phyloP scores from a whole-genome alignment of 2,329 filamentous ascomycete species.

The Colletotrichum liriopes region DNA sequence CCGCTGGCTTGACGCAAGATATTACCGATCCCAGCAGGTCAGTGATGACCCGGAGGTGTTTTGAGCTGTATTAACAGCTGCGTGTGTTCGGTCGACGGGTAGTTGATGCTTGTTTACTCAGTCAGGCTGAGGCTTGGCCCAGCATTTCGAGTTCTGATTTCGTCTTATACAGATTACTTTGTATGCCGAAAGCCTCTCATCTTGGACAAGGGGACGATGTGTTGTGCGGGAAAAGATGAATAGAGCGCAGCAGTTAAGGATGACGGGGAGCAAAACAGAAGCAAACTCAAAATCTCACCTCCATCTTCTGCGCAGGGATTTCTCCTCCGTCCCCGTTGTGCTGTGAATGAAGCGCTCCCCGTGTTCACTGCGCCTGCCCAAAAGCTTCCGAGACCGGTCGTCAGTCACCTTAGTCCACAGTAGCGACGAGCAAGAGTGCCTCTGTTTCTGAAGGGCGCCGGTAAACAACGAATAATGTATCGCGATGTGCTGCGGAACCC shows the following conservation, averaged over 20 bases:
- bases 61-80: background rate
- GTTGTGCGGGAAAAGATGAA: background rate
- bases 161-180: background rate
- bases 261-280: background rate
- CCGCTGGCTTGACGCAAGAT: background rate
- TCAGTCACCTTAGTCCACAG: conserved; percentile 6
- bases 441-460: background rate
- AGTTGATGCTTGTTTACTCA: background rate
- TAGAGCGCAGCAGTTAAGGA: background rate
- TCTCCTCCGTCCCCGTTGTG: background rate
- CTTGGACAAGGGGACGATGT: background rate
- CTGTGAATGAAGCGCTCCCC: background rate
- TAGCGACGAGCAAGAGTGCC: background rate
- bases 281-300: conserved; percentile 30
- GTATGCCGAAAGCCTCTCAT: background rate
- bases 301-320: conserved; percentile 24
- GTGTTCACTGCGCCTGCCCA: conserved; percentile 1
- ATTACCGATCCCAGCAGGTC: background rate
- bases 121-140: background rate
- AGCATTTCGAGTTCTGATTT: background rate
- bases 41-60: background rate
- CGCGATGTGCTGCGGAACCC: background rate
- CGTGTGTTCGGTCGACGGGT: background rate
- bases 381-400: conserved; percentile 9
- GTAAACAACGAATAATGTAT: background rate